A percentile compares a stretch with the other conserved stretches of the same genome.
Evolutionary conservation across 2,329 filamentous ascomycete species (phyloP).

Genomic region (Capronia americana): DNA sequence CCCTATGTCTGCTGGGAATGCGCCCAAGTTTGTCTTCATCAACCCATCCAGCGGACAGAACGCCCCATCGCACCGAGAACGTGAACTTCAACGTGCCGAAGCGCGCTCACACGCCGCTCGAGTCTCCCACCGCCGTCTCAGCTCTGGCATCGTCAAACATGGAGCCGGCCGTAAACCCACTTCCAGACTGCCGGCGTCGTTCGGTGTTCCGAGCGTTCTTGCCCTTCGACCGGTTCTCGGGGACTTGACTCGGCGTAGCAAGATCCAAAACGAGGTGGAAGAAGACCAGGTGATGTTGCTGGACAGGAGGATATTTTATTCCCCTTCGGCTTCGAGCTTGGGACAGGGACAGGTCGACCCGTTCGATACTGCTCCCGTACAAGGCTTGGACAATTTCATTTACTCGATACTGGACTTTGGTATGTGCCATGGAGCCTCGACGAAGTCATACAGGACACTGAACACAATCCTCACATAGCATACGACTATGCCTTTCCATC

Average conservation of each 20-base stretch:
- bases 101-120: conserved; percentile 6
- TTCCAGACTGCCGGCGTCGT: not conserved
- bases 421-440: not conserved
- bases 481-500: conserved; percentile 12
- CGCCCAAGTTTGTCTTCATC: not conserved
- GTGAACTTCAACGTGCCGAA: not conserved
- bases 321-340: not conserved
- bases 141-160: conserved; percentile 1
- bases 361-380: conserved; percentile 7
- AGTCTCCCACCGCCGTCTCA: not conserved
- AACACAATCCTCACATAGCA: not conserved
- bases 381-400: conserved; percentile 14
- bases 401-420: conserved; percentile 7
- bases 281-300: not conserved
- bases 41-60: not conserved
- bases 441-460: not conserved
- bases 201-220: not conserved
- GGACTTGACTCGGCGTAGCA: not conserved
- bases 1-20: conserved; percentile 3
- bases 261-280: not conserved
- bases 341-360: conserved; percentile 8
- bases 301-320: not conserved
- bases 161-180: not conserved
- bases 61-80: not conserved
- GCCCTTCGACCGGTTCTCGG: not conserved